Evolutionary conservation across 1,284 basidiomycete genomes (phyloP), one percentile per base, ranked within the genome.

Genomic region (Apiotrichum montevideense): DNA sequence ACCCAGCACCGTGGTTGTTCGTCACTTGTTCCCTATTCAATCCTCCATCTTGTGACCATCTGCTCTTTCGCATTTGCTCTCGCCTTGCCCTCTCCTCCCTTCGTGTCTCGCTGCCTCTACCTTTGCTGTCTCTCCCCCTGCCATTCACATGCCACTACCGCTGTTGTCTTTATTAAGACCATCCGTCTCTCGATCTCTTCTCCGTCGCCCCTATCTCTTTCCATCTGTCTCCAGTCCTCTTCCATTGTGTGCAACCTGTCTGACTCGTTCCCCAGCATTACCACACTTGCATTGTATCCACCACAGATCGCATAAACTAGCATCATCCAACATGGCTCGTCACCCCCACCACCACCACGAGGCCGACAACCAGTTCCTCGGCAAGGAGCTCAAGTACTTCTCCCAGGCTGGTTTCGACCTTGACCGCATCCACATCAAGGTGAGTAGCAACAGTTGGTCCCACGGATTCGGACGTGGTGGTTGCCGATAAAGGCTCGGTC

Each of bases 391-490:
- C 72, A 88, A 93, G 78, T 92, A 96, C 80, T 97, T 98, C 84
- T 98, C 96, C 53, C 88, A 97, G 79, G 95, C 96, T 62, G 95
- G 95, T 65, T 98, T 99, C 80, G 96, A 99, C 80, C 96, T 98
- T 57, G 75, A 78, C 64, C 65, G 75, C 54, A 75, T 78, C 57
- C 77, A 77, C 69, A 77, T 77, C 70, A 74, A 72, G 66, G 73
- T 77, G 63, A 70, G 74, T 70, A 35, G 37, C 13, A 39, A 29
- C 29, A 29, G 29, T 29, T 29, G 29, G 29, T 29, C 29, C 29
- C 29, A 29, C 29, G 29, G 29, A 29, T 29, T 29, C 29, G 29
- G 29, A 29, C 3, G 29, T 29, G 29, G 29, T 29, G 29, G 29
- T 3, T 29, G 29, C 29, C 29, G 29, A 29, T 2, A 29, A 29